Evolutionary conservation across 129 eudicot species (phyloP), one percentile per base, ranked within the genome.

Genomic region (Arctium lappa): DNA sequence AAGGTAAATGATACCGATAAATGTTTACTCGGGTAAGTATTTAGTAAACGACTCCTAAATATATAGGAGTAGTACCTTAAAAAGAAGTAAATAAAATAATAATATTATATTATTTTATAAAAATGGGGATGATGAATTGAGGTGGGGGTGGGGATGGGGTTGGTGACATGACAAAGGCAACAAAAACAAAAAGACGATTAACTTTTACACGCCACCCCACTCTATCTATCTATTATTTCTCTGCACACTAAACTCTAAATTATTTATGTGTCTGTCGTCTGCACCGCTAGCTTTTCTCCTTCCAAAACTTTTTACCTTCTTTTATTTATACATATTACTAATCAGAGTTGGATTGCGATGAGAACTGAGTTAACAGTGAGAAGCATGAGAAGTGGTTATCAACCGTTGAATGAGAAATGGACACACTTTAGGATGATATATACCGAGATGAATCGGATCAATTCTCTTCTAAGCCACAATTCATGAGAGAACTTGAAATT

Each of bases 181-280:
- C 81, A 78, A 62, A 78, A 78, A 78, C 72, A 78, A 78, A 78
- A 78, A 78, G 81, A 78, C 72, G 73, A 10, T 36, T 36, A 60
- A 63, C 81, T 77, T 77, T 77, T 77, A 48, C 80, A 60, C 71
- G 71, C 79, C 79, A 75, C 18, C 68, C 39, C 22, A 42, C n/a
- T 15, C 11, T 22, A 22, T 31, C 56, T 8, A 2, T 46, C 56
- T 46, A 11, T 46, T 37, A 3, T 37, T 3, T 8, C 8, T 39
- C 77, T 8, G 5, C 34, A 11, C 79, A 22, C 65, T 27, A 46
- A 27, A 42, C 65, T 42, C 79, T 46, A 75, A 75, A 75, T 4
- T 75, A 29, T 3, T 39, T 75, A 63, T 30, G 15, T 46, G 56
- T 11, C 10, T 11, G 10, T 11, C 10, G 50, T 8, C 50, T 46